These are phyloP conservation scores for Astrothelium macrocarpum DNA, from an alignment of 495 filamentous ascomycete genomes.

Conservation along the genomic window DNA sequence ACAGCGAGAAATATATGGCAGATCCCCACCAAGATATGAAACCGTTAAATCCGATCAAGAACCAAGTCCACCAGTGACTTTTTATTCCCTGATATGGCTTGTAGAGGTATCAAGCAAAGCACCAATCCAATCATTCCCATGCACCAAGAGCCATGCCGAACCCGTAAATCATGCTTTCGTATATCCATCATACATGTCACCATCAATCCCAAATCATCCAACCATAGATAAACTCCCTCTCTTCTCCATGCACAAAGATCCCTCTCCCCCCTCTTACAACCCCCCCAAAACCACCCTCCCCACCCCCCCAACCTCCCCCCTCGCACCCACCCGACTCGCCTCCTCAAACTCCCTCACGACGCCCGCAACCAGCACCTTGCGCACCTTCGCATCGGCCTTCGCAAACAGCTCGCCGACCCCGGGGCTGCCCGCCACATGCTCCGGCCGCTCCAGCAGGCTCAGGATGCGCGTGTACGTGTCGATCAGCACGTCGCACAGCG, in stretches of 20 bases:
- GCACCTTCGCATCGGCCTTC: conserved; percentile 75
- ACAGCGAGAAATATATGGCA: too few species aligned
- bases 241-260: too few species aligned
- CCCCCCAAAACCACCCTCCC: conserved; percentile 85
- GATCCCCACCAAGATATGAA: too few species aligned
- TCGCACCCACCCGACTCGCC: conserved; percentile 59
- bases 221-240: not conserved
- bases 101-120: too few species aligned
- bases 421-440: conserved; percentile 27
- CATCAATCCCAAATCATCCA: not conserved
- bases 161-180: too few species aligned
- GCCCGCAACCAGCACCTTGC: conserved; percentile 76
- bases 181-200: too few species aligned
- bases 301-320: conserved; percentile 69
- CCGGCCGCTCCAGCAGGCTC: conserved; percentile 57
- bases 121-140: too few species aligned
- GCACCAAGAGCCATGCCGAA: too few species aligned
- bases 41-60: too few species aligned
- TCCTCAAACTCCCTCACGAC: conserved; percentile 93
- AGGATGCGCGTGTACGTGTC: conserved; percentile 80
- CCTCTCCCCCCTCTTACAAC: too few species aligned
- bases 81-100: too few species aligned
- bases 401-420: conserved; percentile 68
- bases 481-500: conserved; percentile 89
- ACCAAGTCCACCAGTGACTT: too few species aligned